A percentile compares a stretch with the other conserved stretches of the same genome.
These are phyloP conservation scores for Metarhizium humberi DNA, from an alignment of 2,329 filamentous ascomycete species.

Conservation along the genomic window DNA sequence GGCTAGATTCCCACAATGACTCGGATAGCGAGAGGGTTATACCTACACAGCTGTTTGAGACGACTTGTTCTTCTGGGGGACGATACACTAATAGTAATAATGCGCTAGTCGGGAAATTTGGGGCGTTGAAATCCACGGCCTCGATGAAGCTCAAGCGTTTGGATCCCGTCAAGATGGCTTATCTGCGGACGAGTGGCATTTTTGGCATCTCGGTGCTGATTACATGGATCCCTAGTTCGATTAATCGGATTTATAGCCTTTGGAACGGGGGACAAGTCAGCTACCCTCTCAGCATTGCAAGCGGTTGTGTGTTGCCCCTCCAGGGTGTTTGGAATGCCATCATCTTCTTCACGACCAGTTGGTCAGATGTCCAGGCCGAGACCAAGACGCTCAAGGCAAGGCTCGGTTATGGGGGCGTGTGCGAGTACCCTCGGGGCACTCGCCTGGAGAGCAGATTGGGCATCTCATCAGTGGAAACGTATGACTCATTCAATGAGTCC, in stretches of 20 bases:
- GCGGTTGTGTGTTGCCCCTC: slow-evolving; percentile 62
- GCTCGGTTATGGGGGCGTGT: slow-evolving; percentile 2
- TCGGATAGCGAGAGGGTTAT: slow-evolving; percentile 5
- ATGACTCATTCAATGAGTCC: background rate
- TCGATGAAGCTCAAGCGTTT: slow-evolving; percentile 22
- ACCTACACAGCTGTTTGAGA: slow-evolving; percentile 17
- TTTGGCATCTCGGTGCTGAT: slow-evolving; percentile 50
- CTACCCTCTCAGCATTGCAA: slow-evolving; percentile 59
- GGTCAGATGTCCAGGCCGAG: slow-evolving; percentile 25
- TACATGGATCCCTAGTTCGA: slow-evolving; percentile 56
- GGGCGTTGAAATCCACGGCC: slow-evolving; percentile 17
- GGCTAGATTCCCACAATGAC: slow-evolving; percentile 12
- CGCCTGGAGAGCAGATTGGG: slow-evolving; percentile 20
- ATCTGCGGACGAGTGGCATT: slow-evolving; percentile 50
- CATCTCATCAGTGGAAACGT: slow-evolving; percentile 1
- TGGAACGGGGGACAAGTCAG: slow-evolving; percentile 37
- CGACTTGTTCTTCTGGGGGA: slow-evolving; percentile 18
- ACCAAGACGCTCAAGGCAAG: slow-evolving; percentile 10
- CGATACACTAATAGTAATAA: slow-evolving; percentile 6
- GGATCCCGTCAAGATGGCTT: slow-evolving; percentile 50
- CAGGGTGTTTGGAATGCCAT: slow-evolving; percentile 75
- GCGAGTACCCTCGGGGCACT: slow-evolving; percentile 6
- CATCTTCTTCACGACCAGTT: slow-evolving; percentile 64
- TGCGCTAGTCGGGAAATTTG: slow-evolving; percentile 13
- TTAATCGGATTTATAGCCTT: slow-evolving; percentile 64